Evolutionary conservation across 2,329 filamentous ascomycete genomes (phyloP).

Genomic region (Fonsecaea pedrosoi): DNA sequence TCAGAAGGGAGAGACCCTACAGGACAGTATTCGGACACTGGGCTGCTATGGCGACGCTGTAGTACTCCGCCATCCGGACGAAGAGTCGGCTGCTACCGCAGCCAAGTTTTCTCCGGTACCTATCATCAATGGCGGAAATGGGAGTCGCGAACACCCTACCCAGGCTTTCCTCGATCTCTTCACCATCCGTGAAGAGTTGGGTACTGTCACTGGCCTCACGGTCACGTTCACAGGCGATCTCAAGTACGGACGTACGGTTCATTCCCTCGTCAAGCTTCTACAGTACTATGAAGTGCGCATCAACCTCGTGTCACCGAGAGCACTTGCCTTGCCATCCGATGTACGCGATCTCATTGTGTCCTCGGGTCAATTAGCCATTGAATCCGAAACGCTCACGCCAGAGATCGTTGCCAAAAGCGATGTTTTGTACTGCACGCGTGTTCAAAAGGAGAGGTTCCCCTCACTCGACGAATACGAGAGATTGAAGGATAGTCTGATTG

Average conservation of each 20-base stretch:
- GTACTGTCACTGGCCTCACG: slow-evolving; percentile 91
- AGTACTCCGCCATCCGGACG: slow-evolving; percentile 91
- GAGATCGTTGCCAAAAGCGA: slow-evolving; percentile 87
- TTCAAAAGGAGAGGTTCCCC: slow-evolving; percentile 96
- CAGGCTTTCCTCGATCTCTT: slow-evolving; percentile 98
- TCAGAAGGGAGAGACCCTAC: slow-evolving; percentile 90
- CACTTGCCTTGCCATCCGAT: slow-evolving; percentile 75
- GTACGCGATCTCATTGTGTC: slow-evolving; percentile 74
- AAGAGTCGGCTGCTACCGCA: slow-evolving; percentile 78
- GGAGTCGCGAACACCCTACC: slow-evolving; percentile 93
- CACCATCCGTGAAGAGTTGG: slow-evolving; percentile 96
- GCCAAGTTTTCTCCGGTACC: slow-evolving; percentile 88
- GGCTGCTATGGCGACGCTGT: slow-evolving; percentile 94
- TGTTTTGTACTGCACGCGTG: slow-evolving; percentile 94
- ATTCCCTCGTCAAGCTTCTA: slow-evolving; percentile 92
- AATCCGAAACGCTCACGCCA: slow-evolving; percentile 79
- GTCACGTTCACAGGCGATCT: slow-evolving; percentile 97
- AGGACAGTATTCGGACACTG: slow-evolving; percentile 91
- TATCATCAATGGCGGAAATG: slow-evolving; percentile 96
- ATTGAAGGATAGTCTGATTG: slow-evolving; percentile 85
- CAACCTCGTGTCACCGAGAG: slow-evolving; percentile 85
- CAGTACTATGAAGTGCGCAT: slow-evolving; percentile 94
- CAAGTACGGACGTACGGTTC: slow-evolving; percentile 89
- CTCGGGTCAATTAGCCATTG: slow-evolving; percentile 77
- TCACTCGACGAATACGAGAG: slow-evolving; percentile 79